Percentiles rank a stretch among this genome's conserved stretches.
Conservation (phyloP, 1,284 basidiomycete species). For the Bondarzewia mesenterica region DNA sequence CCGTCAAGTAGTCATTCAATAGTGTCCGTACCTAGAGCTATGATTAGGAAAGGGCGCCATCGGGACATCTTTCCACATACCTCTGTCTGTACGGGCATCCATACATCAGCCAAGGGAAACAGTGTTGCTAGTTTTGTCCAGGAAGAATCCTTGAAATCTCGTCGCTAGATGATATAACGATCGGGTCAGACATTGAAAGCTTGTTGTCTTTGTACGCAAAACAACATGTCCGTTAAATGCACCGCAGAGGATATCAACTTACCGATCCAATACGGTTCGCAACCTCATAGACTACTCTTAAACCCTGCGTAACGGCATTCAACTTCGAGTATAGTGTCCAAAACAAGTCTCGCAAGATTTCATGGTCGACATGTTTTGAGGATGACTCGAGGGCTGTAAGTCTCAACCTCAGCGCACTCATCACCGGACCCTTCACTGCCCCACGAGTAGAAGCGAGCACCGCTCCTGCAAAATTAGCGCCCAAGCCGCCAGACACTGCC, state of each 20-base stretch:
- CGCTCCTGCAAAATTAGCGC: constrained; percentile 15
- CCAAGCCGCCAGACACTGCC: constrained; percentile 13
- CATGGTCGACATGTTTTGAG: constrained; percentile 70
- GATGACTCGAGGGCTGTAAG: constrained; percentile 75
- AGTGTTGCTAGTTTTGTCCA: constrained; percentile 63
- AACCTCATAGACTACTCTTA: constrained; percentile 90
- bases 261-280: constrained; percentile 83
- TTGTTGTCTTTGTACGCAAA: background rate
- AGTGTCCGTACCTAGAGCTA: constrained; percentile 65
- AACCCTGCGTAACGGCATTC: constrained; percentile 90
- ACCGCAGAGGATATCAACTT: constrained; percentile 22
- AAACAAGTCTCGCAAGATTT: constrained; percentile 88
- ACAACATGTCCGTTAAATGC: too few relatives aligned
- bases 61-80: constrained; percentile 29
- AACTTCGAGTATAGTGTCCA: constrained; percentile 98
- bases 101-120: constrained; percentile 86
- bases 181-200: constrained; percentile 5
- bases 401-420: constrained; percentile 48
- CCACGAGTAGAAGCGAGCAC: constrained; percentile 7
- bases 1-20: constrained; percentile 88
- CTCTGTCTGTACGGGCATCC: constrained; percentile 87
- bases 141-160: constrained; percentile 81
- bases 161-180: constrained; percentile 44
- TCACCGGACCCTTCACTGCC: constrained; percentile 11
- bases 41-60: constrained; percentile 1